Percentiles rank a stretch among this genome's conserved stretches.
Conservation (phyloP, 1,284 basidiomycete species). For the Baeospora myosura region DNA sequence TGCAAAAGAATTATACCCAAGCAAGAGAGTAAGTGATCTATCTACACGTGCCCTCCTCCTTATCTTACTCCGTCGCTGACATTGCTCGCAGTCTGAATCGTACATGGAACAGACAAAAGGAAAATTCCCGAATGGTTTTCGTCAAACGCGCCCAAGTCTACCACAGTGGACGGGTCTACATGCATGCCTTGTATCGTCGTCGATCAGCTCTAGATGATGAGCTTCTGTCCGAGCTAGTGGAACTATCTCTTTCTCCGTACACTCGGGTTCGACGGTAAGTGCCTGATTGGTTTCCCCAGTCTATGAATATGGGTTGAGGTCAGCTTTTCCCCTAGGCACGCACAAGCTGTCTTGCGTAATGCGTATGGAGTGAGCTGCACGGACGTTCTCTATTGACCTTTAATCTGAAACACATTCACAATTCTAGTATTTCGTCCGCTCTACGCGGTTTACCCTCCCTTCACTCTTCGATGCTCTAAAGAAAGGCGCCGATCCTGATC, state of each 20-base stretch:
- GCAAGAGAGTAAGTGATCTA: slow-evolving; percentile 65
- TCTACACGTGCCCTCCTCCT: neutral
- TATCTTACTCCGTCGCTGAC: slow-evolving; percentile 2
- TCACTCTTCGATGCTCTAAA: slow-evolving; percentile 65
- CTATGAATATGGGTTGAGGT: neutral
- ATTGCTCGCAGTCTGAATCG: slow-evolving; percentile 46
- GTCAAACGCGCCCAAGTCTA: slow-evolving; percentile 77
- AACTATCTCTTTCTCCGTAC: slow-evolving; percentile 83
- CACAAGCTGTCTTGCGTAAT: slow-evolving; percentile 66
- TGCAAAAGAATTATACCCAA: slow-evolving; percentile 65
- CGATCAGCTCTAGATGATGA: slow-evolving; percentile 78
- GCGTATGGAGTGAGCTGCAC: slow-evolving; percentile 50
- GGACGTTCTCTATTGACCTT: too few species aligned
- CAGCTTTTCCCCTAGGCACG: slow-evolving; percentile 44
- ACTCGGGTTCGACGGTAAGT: slow-evolving; percentile 66
- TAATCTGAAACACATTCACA: too few species aligned
- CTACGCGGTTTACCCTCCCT: slow-evolving; percentile 69
- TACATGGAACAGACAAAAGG: slow-evolving; percentile 64
- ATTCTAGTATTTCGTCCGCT: slow-evolving; percentile 71
- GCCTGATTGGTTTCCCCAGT: slow-evolving; percentile 2
- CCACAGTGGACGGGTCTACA: slow-evolving; percentile 64
- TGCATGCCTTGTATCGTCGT: slow-evolving; percentile 76
- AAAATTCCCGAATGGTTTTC: slow-evolving; percentile 70
- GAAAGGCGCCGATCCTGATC: slow-evolving; percentile 81
- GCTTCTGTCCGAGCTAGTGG: slow-evolving; percentile 72